Conservation (phyloP, 345 rosid species). For the Nephelium lappaceum region DNA sequence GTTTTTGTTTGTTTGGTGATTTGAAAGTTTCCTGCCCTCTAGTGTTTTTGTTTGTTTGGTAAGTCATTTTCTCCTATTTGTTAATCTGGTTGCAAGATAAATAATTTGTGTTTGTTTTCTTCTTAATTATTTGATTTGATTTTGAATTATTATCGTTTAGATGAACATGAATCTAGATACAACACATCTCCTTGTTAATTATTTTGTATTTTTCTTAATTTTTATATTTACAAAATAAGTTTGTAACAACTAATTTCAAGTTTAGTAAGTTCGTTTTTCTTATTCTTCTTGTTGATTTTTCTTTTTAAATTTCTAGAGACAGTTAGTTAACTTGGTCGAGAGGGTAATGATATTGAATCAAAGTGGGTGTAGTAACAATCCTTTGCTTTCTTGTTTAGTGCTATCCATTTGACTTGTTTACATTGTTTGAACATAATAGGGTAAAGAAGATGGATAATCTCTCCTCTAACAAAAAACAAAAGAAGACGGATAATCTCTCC, state of each 20-base stretch:
- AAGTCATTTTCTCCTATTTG: constrained; percentile 14
- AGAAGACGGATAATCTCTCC: too few species aligned
- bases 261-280: not conserved
- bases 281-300: not conserved
- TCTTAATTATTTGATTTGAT: not conserved
- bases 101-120: not conserved
- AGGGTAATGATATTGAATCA: not conserved
- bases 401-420: not conserved
- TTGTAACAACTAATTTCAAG: not conserved
- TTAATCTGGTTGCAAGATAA: not conserved
- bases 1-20: constrained; percentile 3
- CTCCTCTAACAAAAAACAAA: too few species aligned
- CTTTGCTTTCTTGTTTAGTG: not conserved
- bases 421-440: not conserved
- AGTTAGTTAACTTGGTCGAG: not conserved
- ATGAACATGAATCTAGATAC: not conserved
- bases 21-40: too few species aligned
- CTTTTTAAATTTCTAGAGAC: not conserved
- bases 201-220: not conserved
- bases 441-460: constrained; percentile 58
- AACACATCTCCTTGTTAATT: not conserved
- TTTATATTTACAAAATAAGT: too few species aligned
- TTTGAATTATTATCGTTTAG: not conserved
- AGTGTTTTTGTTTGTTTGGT: too few species aligned
- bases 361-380: not conserved